Evolutionary conservation across 129 eudicot species (phyloP).

Genomic region (Glebionis coronaria): DNA sequence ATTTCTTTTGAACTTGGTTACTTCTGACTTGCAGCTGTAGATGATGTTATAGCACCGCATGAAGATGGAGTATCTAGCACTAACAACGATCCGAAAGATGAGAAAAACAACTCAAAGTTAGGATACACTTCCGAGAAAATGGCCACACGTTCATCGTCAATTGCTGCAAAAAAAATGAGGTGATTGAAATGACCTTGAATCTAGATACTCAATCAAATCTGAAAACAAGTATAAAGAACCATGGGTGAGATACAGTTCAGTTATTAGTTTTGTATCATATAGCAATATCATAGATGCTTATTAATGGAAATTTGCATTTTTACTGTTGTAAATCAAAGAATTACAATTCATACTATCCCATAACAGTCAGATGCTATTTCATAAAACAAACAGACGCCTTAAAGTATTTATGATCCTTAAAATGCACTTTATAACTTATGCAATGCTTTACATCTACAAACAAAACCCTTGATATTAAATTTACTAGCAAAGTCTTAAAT

Average conservation of each 20-base stretch:
- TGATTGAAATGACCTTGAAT: constrained; percentile 18
- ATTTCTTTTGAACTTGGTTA: neutral
- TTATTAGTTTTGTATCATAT: neutral
- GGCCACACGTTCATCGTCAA: constrained; percentile 23
- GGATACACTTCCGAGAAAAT: constrained; percentile 22
- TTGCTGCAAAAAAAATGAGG: constrained; percentile 24
- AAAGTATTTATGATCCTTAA: no score
- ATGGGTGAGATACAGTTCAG: constrained; percentile 41
- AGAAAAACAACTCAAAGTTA: constrained; percentile 9
- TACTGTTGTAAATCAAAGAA: constrained; percentile 42
- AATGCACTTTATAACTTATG: no score
- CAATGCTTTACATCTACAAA: no score
- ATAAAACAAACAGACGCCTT: no score
- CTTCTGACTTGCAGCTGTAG: constrained; percentile 42
- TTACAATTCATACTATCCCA: constrained; percentile 50
- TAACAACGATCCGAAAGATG: constrained; percentile 29
- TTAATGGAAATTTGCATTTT: neutral
- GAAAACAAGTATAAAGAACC: constrained; percentile 59
- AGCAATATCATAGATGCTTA: neutral
- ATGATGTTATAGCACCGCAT: constrained; percentile 32
- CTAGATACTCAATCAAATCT: constrained; percentile 27
- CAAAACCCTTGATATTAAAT: no score
- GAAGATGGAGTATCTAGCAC: constrained; percentile 39
- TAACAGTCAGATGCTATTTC: no score
- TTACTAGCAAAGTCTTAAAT: no score